Percentiles rank a stretch among this genome's conserved stretches.
Conservation (phyloP, 345 rosid species). For the Eucalyptus cladocalyx region DNA sequence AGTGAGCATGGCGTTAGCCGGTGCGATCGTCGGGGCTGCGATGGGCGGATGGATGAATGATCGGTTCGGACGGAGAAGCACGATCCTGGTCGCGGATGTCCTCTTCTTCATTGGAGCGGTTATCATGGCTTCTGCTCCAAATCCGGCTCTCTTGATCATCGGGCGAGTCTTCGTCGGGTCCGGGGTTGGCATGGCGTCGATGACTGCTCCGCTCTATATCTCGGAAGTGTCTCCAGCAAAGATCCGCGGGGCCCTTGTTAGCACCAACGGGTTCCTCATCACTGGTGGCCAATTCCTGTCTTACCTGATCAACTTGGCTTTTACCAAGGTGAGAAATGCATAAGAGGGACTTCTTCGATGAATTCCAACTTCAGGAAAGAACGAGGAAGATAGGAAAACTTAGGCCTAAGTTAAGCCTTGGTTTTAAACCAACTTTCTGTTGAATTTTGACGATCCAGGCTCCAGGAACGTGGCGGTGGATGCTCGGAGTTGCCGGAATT, state of each 20-base stretch:
- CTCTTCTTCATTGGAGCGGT: slow-evolving; percentile 67
- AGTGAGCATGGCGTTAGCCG: slow-evolving; percentile 89
- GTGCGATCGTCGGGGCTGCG: slow-evolving; percentile 83
- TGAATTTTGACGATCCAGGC: slow-evolving; percentile 18
- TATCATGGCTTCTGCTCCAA: slow-evolving; percentile 64
- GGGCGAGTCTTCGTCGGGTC: slow-evolving; percentile 75
- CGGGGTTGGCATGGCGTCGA: slow-evolving; percentile 93
- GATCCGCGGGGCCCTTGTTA: slow-evolving; percentile 86
- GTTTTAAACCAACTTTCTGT: neutral
- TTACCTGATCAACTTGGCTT: slow-evolving; percentile 81
- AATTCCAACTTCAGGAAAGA: neutral
- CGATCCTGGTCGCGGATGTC: slow-evolving; percentile 56
- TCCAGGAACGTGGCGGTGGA: slow-evolving; percentile 88
- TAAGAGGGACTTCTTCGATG: neutral
- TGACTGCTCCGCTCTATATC: slow-evolving; percentile 87
- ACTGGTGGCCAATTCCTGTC: slow-evolving; percentile 87
- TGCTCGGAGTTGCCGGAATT: slow-evolving; percentile 82
- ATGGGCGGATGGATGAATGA: slow-evolving; percentile 83
- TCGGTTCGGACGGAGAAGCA: slow-evolving; percentile 43
- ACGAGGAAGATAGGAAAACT: neutral
- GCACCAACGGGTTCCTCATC: slow-evolving; percentile 74
- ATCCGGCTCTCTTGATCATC: slow-evolving; percentile 40
- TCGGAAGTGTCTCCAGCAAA: slow-evolving; percentile 85
- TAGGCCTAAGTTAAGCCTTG: neutral
- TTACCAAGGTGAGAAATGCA: slow-evolving; percentile 33